Percentiles rank a stretch among this genome's conserved stretches.
Conservation (phyloP, 257 asterid genomes). For the Haberlea rhodopensis region DNA sequence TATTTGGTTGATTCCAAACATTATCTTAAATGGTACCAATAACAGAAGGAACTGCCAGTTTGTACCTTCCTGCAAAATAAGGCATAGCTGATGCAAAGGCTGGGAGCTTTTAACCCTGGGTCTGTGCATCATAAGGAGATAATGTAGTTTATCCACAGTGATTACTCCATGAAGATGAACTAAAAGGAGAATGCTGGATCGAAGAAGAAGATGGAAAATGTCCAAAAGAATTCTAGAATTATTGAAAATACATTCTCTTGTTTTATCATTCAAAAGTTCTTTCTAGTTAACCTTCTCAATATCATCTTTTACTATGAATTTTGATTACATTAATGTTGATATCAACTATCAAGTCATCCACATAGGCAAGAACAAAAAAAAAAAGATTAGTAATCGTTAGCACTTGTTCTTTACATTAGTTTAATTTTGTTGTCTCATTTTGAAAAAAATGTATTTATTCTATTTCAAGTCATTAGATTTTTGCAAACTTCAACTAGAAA, state of each 20-base stretch:
- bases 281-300: background rate
- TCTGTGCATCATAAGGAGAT: conserved; percentile 34
- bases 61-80: conserved; percentile 63
- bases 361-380: no score
- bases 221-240: background rate
- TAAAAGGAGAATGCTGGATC: background rate
- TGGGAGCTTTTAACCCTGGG: conserved; percentile 46
- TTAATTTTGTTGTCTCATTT: no score
- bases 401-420: no score
- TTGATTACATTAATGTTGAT: background rate
- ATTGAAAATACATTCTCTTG: background rate
- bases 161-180: background rate
- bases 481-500: no score
- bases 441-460: no score
- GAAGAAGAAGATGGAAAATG: background rate
- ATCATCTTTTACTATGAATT: background rate
- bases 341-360: background rate
- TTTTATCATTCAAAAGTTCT: background rate
- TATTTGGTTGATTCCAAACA: no score
- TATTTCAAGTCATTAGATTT: no score
- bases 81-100: conserved; percentile 48
- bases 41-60: conserved; percentile 5
- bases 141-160: background rate
- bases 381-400: no score
- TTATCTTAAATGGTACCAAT: no score